These are phyloP conservation scores for Starmerella apicola DNA, from an alignment of 805 yeast genomes.

Conservation along the genomic window DNA sequence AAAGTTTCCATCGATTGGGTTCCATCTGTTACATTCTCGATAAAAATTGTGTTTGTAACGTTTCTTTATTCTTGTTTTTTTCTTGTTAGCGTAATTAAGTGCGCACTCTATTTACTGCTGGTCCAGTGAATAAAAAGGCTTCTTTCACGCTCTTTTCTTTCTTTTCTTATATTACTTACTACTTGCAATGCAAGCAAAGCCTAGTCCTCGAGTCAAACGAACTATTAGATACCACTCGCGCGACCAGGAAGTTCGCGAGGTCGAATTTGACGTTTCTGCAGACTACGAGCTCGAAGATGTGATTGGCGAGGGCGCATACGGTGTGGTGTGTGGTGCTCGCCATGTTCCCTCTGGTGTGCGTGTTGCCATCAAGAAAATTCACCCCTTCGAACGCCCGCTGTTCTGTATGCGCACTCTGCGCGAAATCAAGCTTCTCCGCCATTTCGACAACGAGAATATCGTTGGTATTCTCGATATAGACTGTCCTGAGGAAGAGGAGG, in stretches of 20 bases:
- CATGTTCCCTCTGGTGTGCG: constrained; percentile 75
- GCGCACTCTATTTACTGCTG: too few relatives aligned
- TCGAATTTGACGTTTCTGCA: constrained; percentile 69
- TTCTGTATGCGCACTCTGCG: constrained; percentile 80
- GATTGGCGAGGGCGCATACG: constrained; percentile 94
- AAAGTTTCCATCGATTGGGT: too few relatives aligned
- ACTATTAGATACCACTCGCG: constrained; percentile 15
- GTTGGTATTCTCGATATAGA: constrained; percentile 82
- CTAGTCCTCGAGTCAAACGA: constrained; percentile 1
- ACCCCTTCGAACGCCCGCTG: constrained; percentile 81
- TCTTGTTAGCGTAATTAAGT: too few relatives aligned
- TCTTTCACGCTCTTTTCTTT: too few relatives aligned
- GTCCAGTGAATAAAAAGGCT: too few relatives aligned
- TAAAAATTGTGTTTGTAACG: too few relatives aligned
- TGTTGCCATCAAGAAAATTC: constrained; percentile 92
- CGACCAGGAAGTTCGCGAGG: constrained; percentile 27
- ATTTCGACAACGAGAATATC: constrained; percentile 89
- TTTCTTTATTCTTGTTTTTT: too few relatives aligned
- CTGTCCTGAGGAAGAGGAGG: constrained; percentile 61
- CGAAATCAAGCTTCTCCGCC: constrained; percentile 76
- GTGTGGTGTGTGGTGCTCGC: constrained; percentile 77
- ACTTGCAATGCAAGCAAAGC: too few relatives aligned
- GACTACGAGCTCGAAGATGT: constrained; percentile 76
- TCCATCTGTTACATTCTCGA: too few relatives aligned
- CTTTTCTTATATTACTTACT: too few relatives aligned